Base-by-base conservation (phyloP, 768 basidiomycete species). In the Glaciozyma antarctica region DNA sequence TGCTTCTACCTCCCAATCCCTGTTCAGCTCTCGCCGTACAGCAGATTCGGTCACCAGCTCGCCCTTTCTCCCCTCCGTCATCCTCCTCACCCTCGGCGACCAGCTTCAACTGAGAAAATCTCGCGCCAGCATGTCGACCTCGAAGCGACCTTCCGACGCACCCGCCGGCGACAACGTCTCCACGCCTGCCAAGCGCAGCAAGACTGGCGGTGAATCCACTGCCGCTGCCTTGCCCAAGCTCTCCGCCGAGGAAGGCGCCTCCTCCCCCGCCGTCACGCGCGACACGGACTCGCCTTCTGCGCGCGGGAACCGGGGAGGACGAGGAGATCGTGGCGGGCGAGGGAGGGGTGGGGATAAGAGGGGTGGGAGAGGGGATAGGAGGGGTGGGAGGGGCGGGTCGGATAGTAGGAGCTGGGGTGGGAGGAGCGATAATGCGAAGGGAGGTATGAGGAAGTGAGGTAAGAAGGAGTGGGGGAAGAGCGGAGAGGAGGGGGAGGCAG, bases 261-360 rank as follows among this genome's bases (percentile, higher is more conserved):
- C 68, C 7, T 63, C 65, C 1, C 63, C 62, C 28, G 64, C 64
- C 9, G 45, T 56, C 61, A 54, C 48, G 32, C 48, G 45, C 41
- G 65, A 61, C 16, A 62, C 65, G 2, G 69, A 70, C 32, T 70
- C 69, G 17, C 69, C 69, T 16, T 61, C 69, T 13, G 48, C 54
- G 7, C 47, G 66, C 17, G 57, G 49, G 12, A 17, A 24, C 32
- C 16, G 54, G 21, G 54, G 54, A n/a, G 26, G 58, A 21, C 43
- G 57, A 24, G 55, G 55, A n/a, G 41, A 34, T 5, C 28, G 58
- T 3, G 64, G 67, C 8, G 63, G 61, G 2, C 43, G 47, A n/a
- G 63, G 60, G 15, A n/a, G 44, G 12, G 24, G 57, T 13, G 54
- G 67, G 3, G 26, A 61, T 17, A 60, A 62, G 10, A 15, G 54